Base-by-base conservation (phyloP, 768 basidiomycete genomes). In the Auricularia sp. region DNA sequence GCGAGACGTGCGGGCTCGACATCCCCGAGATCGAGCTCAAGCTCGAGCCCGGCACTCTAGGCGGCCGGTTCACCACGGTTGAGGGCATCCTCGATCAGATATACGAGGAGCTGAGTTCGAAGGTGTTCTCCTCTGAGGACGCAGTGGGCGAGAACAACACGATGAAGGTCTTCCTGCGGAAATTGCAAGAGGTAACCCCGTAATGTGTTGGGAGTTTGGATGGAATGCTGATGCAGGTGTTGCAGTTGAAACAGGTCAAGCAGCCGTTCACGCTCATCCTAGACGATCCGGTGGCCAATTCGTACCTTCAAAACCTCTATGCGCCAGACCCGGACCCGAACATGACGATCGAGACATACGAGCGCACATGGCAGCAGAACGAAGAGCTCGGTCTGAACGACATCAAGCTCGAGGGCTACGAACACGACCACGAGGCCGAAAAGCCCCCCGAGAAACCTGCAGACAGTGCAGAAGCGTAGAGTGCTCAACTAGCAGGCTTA, bases 251-350 rank as follows among this genome's bases (percentile, higher is more conserved):
- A 29, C 2, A 34, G 8, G 12, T 94, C 67, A 93, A 92, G 76
- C 81, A 79, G 54, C 87, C 88, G 3, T 99, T 96, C 77, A 98
- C 96, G 0, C 72, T 99, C 66, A 89, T 98, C 72, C 79, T 99
- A 10, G 96, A 98, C 71, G 96, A 98, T 72, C 97, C 97, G 2
- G 79, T 98, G 21, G 88, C 92, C 14, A 98, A 98, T 74, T 95
- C 93, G 2, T 95, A 98, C 72, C 78, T 99, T 56, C 97, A 99
- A 74, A 97, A 93, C 73, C 70, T 95, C n/a, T 98, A 96, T 72
- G 96, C 97, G 0, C 97, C 97, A 3, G 96, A 99, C 72, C 87
- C 91, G 0, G 96, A 98, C 72, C 96, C 96, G 1, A 93, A 94
- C 71, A 92, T 99, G 90, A 79, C 74, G 36, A 82, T 90, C 62